phyloP scores from a whole-genome alignment of 2,329 filamentous ascomycete species.

The Monosporascus sp. region DNA sequence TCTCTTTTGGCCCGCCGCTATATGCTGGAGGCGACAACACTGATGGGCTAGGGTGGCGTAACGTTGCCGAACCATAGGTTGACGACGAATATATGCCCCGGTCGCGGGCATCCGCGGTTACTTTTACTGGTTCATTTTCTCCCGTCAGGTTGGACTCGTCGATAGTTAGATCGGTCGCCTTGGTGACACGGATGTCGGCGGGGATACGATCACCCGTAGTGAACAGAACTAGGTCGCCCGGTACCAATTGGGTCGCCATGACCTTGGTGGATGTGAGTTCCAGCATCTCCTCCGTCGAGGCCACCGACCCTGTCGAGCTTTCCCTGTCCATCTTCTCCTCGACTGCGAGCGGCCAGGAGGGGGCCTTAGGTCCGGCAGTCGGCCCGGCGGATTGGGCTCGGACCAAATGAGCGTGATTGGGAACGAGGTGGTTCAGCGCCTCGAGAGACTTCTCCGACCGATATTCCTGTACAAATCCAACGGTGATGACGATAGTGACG shows the following conservation, averaged over 20 bases:
- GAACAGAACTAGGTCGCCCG: constrained; percentile 88
- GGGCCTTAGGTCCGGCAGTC: constrained; percentile 27
- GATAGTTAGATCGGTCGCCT: constrained; percentile 83
- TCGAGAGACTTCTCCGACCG: constrained; percentile 96
- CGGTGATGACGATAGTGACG: constrained; percentile 92
- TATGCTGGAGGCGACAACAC: constrained; percentile 49
- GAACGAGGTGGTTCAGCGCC: constrained; percentile 86
- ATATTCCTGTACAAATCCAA: constrained; percentile 97
- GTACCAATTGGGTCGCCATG: constrained; percentile 80
- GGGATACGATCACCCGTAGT: constrained; percentile 95
- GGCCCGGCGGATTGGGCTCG: constrained; percentile 47
- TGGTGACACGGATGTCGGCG: constrained; percentile 90
- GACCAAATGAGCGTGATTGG: constrained; percentile 93
- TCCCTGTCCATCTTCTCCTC: constrained; percentile 44
- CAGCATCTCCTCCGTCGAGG: constrained; percentile 57
- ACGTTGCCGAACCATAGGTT: constrained; percentile 24
- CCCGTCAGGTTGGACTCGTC: constrained; percentile 96
- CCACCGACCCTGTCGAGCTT: constrained; percentile 46
- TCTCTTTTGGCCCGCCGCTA: constrained; percentile 54
- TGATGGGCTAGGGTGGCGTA: constrained; percentile 32
- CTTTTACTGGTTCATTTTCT: constrained; percentile 87
- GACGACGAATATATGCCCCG: constrained; percentile 24
- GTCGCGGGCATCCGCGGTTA: constrained; percentile 58
- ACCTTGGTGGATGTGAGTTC: constrained; percentile 78
- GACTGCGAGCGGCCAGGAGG: constrained; percentile 44